phyloP scores from a whole-genome alignment of 108 stramenopile species.

The Craspedostauros australis region DNA sequence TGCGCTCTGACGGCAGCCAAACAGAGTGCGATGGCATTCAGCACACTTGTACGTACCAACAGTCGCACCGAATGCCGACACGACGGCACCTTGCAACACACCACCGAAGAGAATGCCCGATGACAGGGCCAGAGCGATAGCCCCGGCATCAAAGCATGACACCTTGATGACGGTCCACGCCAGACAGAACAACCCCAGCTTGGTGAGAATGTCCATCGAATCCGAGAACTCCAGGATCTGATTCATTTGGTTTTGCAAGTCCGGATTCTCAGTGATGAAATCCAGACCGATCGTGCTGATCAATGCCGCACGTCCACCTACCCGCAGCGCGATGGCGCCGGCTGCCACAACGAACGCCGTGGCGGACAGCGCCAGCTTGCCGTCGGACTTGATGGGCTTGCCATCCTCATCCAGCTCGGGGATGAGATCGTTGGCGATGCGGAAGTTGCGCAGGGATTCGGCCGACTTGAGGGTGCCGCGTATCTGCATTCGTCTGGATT shows the following conservation, averaged over 20 bases:
- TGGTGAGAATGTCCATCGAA: conserved; percentile 39
- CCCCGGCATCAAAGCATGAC: conserved; percentile 77
- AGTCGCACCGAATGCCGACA: conserved; percentile 74
- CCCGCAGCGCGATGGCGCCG: conserved; percentile 75
- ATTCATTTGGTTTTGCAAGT: conserved; percentile 63
- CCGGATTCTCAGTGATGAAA: conserved; percentile 78
- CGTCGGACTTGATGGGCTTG: conserved; percentile 51
- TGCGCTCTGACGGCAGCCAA: too few species aligned
- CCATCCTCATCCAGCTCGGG: conserved; percentile 56
- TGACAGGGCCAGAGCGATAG: conserved; percentile 74
- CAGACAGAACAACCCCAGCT: conserved; percentile 44
- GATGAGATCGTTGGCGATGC: conserved; percentile 37
- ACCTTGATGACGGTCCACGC: conserved; percentile 81
- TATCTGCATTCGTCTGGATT: conserved; percentile 51
- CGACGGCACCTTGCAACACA: conserved; percentile 80
- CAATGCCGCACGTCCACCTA: conserved; percentile 85
- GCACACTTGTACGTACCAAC: too few species aligned
- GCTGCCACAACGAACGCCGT: conserved; percentile 83
- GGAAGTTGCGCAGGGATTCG: conserved; percentile 42
- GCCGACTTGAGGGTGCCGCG: conserved; percentile 54
- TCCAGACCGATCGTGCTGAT: conserved; percentile 78
- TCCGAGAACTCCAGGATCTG: conserved; percentile 53
- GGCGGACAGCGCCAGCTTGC: conserved; percentile 59
- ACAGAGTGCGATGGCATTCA: too few species aligned
- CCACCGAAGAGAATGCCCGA: conserved; percentile 90